Conservation (phyloP, 495 filamentous ascomycete genomes). For the Aspergillus incahuasiensis region DNA sequence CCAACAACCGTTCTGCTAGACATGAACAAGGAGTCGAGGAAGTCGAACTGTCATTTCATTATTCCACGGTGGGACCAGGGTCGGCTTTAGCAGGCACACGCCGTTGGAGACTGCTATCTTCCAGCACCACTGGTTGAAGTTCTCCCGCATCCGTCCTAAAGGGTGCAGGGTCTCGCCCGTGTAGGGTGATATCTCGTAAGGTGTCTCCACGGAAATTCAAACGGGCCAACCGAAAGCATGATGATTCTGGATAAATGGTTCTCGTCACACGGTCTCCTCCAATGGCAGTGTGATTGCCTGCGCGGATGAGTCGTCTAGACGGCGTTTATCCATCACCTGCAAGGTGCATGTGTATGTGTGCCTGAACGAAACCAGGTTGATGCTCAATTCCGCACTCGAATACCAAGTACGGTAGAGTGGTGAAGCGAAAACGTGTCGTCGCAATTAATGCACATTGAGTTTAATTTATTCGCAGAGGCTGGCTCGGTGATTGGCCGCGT, state of each 20-base stretch:
- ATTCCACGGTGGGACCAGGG: neutral
- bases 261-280: slow-evolving; percentile 1
- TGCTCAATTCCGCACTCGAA: neutral
- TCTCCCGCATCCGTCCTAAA: neutral
- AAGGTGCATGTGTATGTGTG: neutral
- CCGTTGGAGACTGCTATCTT: neutral
- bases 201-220: slow-evolving; percentile 3
- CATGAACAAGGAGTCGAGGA: neutral
- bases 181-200: neutral
- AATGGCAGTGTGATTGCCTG: neutral
- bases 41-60: neutral
- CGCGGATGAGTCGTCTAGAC: slow-evolving; percentile 1
- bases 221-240: slow-evolving; percentile 1
- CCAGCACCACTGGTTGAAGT: neutral
- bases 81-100: neutral
- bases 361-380: neutral
- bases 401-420: neutral
- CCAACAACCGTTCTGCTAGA: neutral
- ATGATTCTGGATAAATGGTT: neutral
- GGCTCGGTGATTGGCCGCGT: neutral
- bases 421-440: neutral
- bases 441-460: neutral
- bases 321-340: neutral
- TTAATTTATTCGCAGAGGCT: neutral
- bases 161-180: neutral